Base-by-base conservation (phyloP, 139 green algal genomes). In the Tetradesmus obliquus region DNA sequence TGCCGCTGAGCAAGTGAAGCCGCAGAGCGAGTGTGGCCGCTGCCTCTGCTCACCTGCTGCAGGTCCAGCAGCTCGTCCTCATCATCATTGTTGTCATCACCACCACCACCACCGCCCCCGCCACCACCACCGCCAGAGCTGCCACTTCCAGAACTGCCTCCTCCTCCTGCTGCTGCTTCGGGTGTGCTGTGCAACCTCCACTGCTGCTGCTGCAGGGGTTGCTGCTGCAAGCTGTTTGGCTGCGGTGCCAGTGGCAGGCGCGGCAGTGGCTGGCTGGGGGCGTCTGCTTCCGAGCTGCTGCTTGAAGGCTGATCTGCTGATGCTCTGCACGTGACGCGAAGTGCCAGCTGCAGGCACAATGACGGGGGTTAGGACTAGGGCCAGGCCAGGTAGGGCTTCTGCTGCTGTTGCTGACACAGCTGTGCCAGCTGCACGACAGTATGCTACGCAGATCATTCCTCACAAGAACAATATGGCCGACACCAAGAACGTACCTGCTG, bases 1-100 rank as follows among this genome's bases (percentile, higher is more conserved):
- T 79, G 15, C 57, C 55, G 60, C 71, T 53, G 87, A 4, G 12
- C 22, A 1, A 87, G n/a, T 71, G 60, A 83, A 15, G n/a, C 22
- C 12, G 24, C 22, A 45, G 19, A 79, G 69, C 69, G 19, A 79
- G 17, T n/a, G 69, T 79, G 69, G 15, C 19, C 69, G 69, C 69
- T n/a, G 69, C 69, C 32, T 53, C 2, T 15, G 32, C 45, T 3
- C 10, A 84, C 95, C 95, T 97, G 88, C 3, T 88, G 24, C 15
- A 96, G 69, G 19, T 91, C 90, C 3, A 97, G 91, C 12, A 95
- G 86, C 5, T 94, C 72, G 20, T 96, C 95, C 1, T 95, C 92
- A 19, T 94, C 95, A 2, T 96, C 93, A 17, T 92, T 88, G 24
- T 91, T 89, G 12, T 90, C 86, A 12, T 82, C 90, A 13, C 89